Evolutionary conservation across 2,329 filamentous ascomycete species (phyloP).

Genomic region (Aspergillus clavatus): DNA sequence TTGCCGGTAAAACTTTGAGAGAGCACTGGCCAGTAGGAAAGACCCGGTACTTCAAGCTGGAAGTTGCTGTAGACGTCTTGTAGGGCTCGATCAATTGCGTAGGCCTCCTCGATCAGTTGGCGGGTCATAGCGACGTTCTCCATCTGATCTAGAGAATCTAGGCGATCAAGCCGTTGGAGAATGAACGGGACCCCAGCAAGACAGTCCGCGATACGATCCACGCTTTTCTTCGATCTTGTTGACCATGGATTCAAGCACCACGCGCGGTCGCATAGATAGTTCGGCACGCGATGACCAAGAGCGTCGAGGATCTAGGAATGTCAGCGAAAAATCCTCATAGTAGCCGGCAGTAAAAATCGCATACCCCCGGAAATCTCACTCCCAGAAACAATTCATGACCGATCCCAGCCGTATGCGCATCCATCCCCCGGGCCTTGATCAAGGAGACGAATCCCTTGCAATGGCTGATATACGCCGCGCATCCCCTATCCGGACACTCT

Average conservation of each 20-base stretch:
- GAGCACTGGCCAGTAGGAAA: constrained; percentile 28
- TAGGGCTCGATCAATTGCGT: constrained; percentile 25
- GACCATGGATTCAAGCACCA: constrained; percentile 32
- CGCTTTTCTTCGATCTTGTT: constrained; percentile 19
- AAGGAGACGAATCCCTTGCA: constrained; percentile 29
- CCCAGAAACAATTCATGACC: constrained; percentile 32
- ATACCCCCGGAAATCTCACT: constrained; percentile 24
- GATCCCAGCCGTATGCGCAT: constrained; percentile 27
- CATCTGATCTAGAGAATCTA: constrained; percentile 12
- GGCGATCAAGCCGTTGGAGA: constrained; percentile 13
- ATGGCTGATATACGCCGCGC: constrained; percentile 29
- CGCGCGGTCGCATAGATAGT: constrained; percentile 23
- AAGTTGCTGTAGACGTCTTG: constrained; percentile 21
- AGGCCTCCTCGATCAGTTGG: constrained; percentile 21
- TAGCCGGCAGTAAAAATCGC: not conserved
- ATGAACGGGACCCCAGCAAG: constrained; percentile 23
- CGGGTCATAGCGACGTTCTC: constrained; percentile 13
- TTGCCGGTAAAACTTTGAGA: constrained; percentile 12
- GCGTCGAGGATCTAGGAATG: constrained; percentile 26
- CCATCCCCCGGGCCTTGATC: constrained; percentile 29
- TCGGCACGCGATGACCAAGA: constrained; percentile 19
- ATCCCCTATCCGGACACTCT: constrained; percentile 32
- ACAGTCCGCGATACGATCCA: constrained; percentile 29
- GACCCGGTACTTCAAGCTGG: constrained; percentile 16
- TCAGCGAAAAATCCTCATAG: not conserved